Evolutionary conservation across 2,329 filamentous ascomycete species (phyloP), one percentile per base, ranked within the genome.

Genomic region (Xylaria polymorpha): DNA sequence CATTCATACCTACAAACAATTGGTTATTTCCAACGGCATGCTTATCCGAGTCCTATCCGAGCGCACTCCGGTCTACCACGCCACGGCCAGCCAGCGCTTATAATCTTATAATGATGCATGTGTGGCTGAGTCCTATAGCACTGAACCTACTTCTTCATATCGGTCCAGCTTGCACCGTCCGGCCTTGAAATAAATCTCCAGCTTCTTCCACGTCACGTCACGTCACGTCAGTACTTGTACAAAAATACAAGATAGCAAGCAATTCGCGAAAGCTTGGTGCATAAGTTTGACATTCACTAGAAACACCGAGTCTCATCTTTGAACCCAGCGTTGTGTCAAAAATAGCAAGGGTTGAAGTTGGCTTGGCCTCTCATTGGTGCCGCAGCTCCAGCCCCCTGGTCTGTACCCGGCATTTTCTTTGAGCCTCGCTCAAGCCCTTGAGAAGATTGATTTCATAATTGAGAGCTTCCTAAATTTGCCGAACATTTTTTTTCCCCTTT

Each of bases 291-390:
- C 50, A 59, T 29, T 48, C 20, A 57, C 43, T 64, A 12, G 66
- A 64, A 71, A 69, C 69, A 29, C 43, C 4, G 4, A 57, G 67
- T 71, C 68, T 64, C 46, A 67, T 51, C 53, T 6, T 46, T 46
- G 67, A 67, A 65, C 62, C 39, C 46, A 53, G 39, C 35, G 18
- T 57, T 70, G 71, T 73, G 43, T 73, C 71, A 73, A 61, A 68
- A 60, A n/a, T 25, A 50, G 69, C 71, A 65, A 67, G 74, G 72
- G 32, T 64, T 18, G 48, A 67, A 7, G 56, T 20, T 15, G 43
- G 53, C 53, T 25, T 43, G 20, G 43, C 32, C 35, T 32, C 48
- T 71, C 51, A 75, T 75, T 76, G 74, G 73, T 51, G 57, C 39
- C 51, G 51, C 68, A 69, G 66, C 60, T 65, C 71, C 61, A 62